Conservation (phyloP, 352 stramenopile genomes). For the Thalassiosira tumida region DNA sequence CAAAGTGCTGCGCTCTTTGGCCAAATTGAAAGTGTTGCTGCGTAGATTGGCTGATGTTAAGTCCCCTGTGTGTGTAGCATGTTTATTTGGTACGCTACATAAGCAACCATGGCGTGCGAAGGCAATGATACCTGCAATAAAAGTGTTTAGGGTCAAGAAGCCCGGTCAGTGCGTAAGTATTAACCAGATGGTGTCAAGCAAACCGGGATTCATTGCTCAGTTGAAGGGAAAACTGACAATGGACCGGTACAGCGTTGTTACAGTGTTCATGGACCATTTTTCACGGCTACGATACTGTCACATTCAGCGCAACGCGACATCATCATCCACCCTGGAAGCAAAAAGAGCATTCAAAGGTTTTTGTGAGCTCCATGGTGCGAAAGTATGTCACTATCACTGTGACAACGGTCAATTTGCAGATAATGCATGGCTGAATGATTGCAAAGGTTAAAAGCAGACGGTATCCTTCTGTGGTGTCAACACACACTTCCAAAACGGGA, state of each 20-base stretch:
- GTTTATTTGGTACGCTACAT: background rate
- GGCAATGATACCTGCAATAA: background rate
- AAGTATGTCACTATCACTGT: conserved; percentile 27
- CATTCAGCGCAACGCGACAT: background rate
- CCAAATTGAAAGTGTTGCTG: background rate
- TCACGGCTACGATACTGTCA: no score
- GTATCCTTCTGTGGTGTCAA: conserved; percentile 26
- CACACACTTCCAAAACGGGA: conserved; percentile 39
- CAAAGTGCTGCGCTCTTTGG: background rate
- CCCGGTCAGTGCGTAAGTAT: background rate
- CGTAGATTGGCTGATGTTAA: background rate
- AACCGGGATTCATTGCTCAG: background rate
- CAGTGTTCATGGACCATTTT: background rate
- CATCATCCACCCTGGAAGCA: background rate
- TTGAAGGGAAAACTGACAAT: background rate
- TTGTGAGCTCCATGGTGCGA: background rate
- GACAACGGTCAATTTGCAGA: conserved; percentile 23
- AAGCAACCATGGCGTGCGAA: background rate
- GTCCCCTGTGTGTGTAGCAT: background rate
- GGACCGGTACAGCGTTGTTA: background rate
- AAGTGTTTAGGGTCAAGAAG: background rate
- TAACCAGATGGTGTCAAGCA: background rate
- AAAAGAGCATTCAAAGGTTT: background rate
- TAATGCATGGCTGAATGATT: background rate
- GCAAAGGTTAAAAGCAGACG: background rate